Conservation (phyloP, 305 asterid species). For the Solanum hybrid region DNA sequence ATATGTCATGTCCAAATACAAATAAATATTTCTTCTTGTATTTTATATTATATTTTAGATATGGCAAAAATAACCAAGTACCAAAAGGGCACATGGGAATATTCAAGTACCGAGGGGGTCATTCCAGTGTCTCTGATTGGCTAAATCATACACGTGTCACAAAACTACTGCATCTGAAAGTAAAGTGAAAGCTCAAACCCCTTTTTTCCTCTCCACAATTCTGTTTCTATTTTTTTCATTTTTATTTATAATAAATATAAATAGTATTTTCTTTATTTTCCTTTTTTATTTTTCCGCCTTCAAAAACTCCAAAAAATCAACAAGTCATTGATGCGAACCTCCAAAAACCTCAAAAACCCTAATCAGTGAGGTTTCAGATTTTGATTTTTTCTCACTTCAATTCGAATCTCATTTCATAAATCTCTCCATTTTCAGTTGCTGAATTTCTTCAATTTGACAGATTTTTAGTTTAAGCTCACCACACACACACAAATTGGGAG, state of each 20-base stretch:
- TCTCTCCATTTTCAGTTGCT: not conserved
- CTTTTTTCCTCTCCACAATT: not conserved
- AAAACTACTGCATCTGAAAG: not conserved
- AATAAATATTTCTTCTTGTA: not conserved
- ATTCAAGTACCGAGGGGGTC: not conserved
- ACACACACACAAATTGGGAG: not conserved
- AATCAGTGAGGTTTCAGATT: constrained; percentile 2
- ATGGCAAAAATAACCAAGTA: not conserved
- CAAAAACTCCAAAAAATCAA: constrained; percentile 5
- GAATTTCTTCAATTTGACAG: not conserved
- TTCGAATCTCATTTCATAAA: not conserved
- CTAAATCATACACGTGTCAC: not conserved
- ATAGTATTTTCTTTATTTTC: not conserved
- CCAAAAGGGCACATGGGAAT: not conserved
- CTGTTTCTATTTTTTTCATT: not conserved
- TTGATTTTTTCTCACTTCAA: not conserved
- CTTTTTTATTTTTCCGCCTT: not conserved
- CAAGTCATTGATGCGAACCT: not conserved
- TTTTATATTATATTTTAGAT: not conserved
- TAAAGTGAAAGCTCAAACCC: not conserved
- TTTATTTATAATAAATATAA: not conserved
- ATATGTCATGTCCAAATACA: not conserved
- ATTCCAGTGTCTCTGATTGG: not conserved
- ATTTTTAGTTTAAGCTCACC: not conserved
- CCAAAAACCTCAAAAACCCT: constrained; percentile 16